A percentile compares a stretch with the other conserved stretches of the same genome.
Evolutionary conservation across 169 alveolate species (phyloP).

Genomic region (Plasmodium knowlesi): DNA sequence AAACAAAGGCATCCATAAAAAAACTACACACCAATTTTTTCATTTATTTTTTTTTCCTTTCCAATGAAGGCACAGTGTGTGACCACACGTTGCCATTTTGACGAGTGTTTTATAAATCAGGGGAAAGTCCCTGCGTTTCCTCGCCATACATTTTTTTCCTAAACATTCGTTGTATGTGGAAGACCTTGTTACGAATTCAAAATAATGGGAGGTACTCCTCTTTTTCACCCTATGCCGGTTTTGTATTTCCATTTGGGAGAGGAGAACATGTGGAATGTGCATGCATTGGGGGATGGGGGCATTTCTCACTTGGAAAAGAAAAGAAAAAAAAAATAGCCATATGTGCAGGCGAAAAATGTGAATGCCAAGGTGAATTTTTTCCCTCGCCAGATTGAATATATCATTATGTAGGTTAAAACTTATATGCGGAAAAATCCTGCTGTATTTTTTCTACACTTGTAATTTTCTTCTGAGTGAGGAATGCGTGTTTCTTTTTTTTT

Average conservation of each 20-base stretch:
- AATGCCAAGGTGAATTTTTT: not conserved
- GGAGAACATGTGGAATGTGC: not conserved
- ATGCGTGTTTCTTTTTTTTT: not conserved
- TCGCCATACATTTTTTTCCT: not conserved
- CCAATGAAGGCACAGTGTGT: not conserved
- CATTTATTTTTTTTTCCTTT: not conserved
- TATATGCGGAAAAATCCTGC: not conserved
- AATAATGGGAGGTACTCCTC: not conserved
- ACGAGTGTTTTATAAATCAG: not conserved
- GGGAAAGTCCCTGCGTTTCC: not conserved
- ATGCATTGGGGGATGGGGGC: not conserved
- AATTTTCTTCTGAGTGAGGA: not conserved
- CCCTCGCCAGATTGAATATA: not conserved
- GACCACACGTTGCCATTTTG: not conserved
- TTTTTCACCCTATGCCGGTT: not conserved
- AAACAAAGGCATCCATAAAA: not conserved
- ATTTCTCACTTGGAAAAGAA: not conserved
- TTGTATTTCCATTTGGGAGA: not conserved
- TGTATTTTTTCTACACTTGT: not conserved
- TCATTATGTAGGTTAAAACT: not conserved
- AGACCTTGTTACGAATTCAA: not conserved
- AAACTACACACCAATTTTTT: not conserved
- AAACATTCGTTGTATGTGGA: not conserved
- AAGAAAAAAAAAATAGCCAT: not conserved
- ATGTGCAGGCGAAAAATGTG: not conserved